These are phyloP conservation scores for Paraleonurus japonicus DNA, from an alignment of 257 asterid species.

Conservation along the genomic window DNA sequence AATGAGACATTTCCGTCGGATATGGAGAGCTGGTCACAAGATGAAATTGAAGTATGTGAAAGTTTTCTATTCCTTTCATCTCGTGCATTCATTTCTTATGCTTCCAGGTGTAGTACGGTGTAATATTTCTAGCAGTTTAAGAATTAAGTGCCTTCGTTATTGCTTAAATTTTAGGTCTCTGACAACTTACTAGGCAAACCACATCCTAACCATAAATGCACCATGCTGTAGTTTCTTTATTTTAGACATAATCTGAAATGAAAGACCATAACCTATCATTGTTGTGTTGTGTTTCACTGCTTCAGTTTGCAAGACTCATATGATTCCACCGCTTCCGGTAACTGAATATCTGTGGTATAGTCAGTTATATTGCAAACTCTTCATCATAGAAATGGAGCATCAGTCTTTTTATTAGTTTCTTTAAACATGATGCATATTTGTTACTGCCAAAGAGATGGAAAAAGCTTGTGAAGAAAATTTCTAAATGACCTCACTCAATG, in stretches of 20 bases:
- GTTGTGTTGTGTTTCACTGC: not conserved
- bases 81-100: constrained; percentile 14
- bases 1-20: constrained; percentile 54
- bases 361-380: not conserved
- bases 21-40: constrained; percentile 61
- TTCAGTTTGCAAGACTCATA: constrained; percentile 2
- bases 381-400: constrained; percentile 7
- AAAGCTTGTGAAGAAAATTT: not conserved
- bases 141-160: constrained; percentile 5
- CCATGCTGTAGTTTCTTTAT: not conserved
- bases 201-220: not conserved
- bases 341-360: not conserved
- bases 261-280: constrained; percentile 7
- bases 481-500: not conserved
- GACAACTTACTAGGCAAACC: not conserved
- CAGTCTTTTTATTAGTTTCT: not conserved
- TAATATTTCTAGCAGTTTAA: constrained; percentile 7
- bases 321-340: constrained; percentile 11
- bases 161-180: not conserved
- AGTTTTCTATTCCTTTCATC: constrained; percentile 3
- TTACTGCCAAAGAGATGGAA: not conserved
- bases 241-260: not conserved
- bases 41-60: constrained; percentile 48
- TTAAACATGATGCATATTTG: constrained; percentile 6
- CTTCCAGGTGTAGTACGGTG: constrained; percentile 14